A percentile compares a stretch with the other conserved stretches of the same genome.
Evolutionary conservation across 176 grass and related monocot genomes (phyloP).

Genomic region (Ensete ventricosum): DNA sequence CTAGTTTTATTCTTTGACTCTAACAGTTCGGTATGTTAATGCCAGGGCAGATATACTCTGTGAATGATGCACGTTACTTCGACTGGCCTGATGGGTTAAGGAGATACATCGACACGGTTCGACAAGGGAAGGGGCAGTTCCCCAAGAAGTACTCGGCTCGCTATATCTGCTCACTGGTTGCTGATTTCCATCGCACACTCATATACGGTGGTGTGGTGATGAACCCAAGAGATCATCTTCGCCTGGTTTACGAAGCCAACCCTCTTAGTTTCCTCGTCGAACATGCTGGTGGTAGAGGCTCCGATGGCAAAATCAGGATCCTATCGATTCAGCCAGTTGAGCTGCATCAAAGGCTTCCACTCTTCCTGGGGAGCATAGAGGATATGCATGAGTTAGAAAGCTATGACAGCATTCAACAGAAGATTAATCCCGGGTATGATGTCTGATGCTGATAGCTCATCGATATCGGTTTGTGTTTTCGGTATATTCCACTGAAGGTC

Average conservation of each 20-base stretch:
- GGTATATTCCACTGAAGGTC: neutral
- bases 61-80: slow-evolving; percentile 87
- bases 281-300: slow-evolving; percentile 72
- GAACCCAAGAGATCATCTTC: slow-evolving; percentile 93
- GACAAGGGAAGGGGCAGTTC: slow-evolving; percentile 82
- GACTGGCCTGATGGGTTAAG: slow-evolving; percentile 88
- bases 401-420: slow-evolving; percentile 78
- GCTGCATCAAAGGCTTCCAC: slow-evolving; percentile 75
- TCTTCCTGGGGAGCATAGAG: slow-evolving; percentile 79
- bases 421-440: slow-evolving; percentile 85
- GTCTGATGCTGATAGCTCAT: slow-evolving; percentile 30
- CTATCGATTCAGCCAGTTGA: slow-evolving; percentile 83
- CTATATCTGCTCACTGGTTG: slow-evolving; percentile 81
- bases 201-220: slow-evolving; percentile 84
- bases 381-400: slow-evolving; percentile 95
- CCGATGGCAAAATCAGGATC: slow-evolving; percentile 69
- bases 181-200: slow-evolving; percentile 77
- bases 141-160: slow-evolving; percentile 92
- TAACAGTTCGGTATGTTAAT: slow-evolving; percentile 8
- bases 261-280: slow-evolving; percentile 87
- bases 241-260: slow-evolving; percentile 80
- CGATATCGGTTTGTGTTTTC: neutral
- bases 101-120: slow-evolving; percentile 75
- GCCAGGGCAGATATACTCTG: slow-evolving; percentile 93
- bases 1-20: neutral